phyloP scores from a whole-genome alignment of 2,329 filamentous ascomycete genomes.

The Laburnicola sp. region DNA sequence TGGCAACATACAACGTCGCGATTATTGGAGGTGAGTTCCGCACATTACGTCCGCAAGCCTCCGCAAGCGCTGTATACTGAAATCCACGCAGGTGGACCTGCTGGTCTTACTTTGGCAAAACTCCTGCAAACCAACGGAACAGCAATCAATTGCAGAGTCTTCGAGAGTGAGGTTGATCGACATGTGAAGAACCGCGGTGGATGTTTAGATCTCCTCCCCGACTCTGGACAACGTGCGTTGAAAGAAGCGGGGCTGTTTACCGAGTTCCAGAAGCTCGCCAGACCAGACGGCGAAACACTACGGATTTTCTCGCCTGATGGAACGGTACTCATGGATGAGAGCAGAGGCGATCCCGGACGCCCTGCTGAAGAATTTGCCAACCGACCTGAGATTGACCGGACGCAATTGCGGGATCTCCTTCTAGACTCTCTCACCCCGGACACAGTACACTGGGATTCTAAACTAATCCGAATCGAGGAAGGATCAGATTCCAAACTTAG shows the following conservation, averaged over 20 bases:
- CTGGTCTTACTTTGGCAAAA: slow-evolving; percentile 55
- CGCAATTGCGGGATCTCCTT: slow-evolving; percentile 18
- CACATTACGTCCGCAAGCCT: background rate
- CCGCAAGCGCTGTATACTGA: background rate
- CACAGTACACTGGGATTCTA: background rate
- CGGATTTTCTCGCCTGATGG: slow-evolving; percentile 41
- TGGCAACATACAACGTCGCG: background rate
- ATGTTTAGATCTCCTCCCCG: slow-evolving; percentile 56
- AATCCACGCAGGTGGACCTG: slow-evolving; percentile 31
- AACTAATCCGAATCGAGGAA: slow-evolving; percentile 11
- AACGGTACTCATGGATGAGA: slow-evolving; percentile 17
- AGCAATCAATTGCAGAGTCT: slow-evolving; percentile 53
- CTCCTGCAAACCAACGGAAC: slow-evolving; percentile 53
- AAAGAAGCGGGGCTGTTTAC: slow-evolving; percentile 53
- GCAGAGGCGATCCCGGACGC: slow-evolving; percentile 4
- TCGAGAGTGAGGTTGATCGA: slow-evolving; percentile 37
- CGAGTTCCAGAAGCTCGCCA: slow-evolving; percentile 47
- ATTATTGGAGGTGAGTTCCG: background rate
- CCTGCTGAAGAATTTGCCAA: slow-evolving; percentile 7
- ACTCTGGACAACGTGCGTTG: slow-evolving; percentile 55
- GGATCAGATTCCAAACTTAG: slow-evolving; percentile 7
- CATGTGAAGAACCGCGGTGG: slow-evolving; percentile 39
- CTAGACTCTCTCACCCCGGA: slow-evolving; percentile 28
- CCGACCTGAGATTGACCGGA: slow-evolving; percentile 27
- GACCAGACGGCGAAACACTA: slow-evolving; percentile 47